phyloP scores from a whole-genome alignment of 371 early-diverging fungal genomes.

The Mycotypha africana region DNA sequence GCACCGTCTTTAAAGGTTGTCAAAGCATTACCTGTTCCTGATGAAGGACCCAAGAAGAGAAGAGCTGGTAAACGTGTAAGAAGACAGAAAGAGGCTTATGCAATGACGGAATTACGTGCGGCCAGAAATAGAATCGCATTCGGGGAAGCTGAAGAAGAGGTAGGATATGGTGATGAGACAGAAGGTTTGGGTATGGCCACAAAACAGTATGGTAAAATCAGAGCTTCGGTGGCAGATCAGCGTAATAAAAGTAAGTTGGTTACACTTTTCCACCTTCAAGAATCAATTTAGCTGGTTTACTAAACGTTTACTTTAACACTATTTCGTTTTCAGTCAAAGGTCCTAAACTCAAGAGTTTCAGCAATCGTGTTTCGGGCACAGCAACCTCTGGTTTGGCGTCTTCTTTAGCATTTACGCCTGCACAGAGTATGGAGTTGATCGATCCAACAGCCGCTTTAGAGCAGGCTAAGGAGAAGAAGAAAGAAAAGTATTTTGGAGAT shows the following conservation, averaged over 20 bases:
- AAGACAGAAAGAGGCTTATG: slow-evolving; percentile 77
- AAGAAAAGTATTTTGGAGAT: slow-evolving; percentile 81
- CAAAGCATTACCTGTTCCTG: slow-evolving; percentile 91
- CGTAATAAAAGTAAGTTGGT: slow-evolving; percentile 54
- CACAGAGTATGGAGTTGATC: slow-evolving; percentile 91
- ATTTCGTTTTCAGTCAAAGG: slow-evolving; percentile 40
- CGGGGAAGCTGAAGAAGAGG: slow-evolving; percentile 89
- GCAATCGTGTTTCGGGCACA: slow-evolving; percentile 31
- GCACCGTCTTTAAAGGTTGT: slow-evolving; percentile 81
- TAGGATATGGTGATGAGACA: slow-evolving; percentile 73
- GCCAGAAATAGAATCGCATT: slow-evolving; percentile 89
- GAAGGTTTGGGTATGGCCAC: slow-evolving; percentile 90
- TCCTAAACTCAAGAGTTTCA: slow-evolving; percentile 52
- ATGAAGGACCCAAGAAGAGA: slow-evolving; percentile 85
- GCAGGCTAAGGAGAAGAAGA: slow-evolving; percentile 51
- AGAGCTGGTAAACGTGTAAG: slow-evolving; percentile 88
- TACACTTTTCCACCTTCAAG: not conserved
- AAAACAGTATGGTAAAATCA: slow-evolving; percentile 64
- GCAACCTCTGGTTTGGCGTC: slow-evolving; percentile 82
- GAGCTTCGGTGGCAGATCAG: slow-evolving; percentile 58
- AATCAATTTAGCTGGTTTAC: not conserved
- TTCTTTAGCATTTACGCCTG: slow-evolving; percentile 92
- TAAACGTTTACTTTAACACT: not conserved
- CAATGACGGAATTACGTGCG: slow-evolving; percentile 85
- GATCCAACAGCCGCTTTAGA: slow-evolving; percentile 79